Conservation (phyloP, 352 stramenopile species). For the Phytophthora sp. region DNA sequence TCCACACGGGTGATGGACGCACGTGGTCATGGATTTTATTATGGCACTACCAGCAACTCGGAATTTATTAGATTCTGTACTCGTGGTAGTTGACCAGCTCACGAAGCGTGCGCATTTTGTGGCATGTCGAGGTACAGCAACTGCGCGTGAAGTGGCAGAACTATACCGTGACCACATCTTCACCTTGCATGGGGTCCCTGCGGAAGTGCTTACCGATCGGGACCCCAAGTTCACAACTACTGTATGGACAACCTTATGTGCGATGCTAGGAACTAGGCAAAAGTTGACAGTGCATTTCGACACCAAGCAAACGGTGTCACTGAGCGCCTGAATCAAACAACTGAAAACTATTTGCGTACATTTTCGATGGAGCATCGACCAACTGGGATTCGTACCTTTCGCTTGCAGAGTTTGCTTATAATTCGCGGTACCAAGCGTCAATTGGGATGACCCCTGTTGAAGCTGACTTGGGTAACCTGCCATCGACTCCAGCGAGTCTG, state of each 20-base stretch:
- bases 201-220: constrained; percentile 17
- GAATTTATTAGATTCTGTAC: constrained; percentile 1
- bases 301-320: constrained; percentile 20
- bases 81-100: constrained; percentile 10
- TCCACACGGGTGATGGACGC: not conserved
- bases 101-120: constrained; percentile 13
- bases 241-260: constrained; percentile 21
- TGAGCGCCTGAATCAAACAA: constrained; percentile 21
- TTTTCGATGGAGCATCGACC: constrained; percentile 13
- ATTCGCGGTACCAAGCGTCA: constrained; percentile 8
- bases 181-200: constrained; percentile 9
- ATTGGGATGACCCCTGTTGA: constrained; percentile 26
- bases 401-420: constrained; percentile 22
- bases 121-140: not conserved
- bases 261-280: constrained; percentile 12
- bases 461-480: constrained; percentile 18
- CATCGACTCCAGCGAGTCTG: not conserved
- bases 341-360: constrained; percentile 15
- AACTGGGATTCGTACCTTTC: constrained; percentile 14
- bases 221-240: constrained; percentile 25
- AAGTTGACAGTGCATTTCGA: constrained; percentile 18
- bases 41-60: constrained; percentile 4
- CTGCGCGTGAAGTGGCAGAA: not conserved
- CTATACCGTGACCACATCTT: constrained; percentile 16
- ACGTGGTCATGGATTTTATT: constrained; percentile 22